Evolutionary conservation across 192 early-diverging fungal genomes (phyloP), one percentile per base, ranked within the genome.

Genomic region (Neocallimastix lanati): DNA sequence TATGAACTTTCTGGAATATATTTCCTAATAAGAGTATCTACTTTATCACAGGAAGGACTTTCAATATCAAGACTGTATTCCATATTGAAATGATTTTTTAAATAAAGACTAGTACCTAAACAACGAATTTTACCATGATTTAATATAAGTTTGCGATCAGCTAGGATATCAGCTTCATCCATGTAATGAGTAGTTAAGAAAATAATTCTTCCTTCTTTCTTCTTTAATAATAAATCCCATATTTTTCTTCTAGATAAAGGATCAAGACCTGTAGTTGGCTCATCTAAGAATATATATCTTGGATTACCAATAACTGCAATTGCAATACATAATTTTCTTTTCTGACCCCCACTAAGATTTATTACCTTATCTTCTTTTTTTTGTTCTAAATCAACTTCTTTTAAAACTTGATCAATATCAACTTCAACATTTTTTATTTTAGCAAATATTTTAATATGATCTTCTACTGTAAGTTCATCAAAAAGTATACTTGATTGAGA

Each of bases 161-260:
- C 50, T n/a, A 67, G 50, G n/a, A 67, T 67, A 67, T 67, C 50
- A 27, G 50, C 50, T 67, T 67, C 50, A 67, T 67, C 50, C 50
- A 67, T 67, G n/a, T 67, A 67, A 67, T 67, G 50, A 9, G 50
- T 67, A 7, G 50, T 67, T 67, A 67, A 67, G 18, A 67, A 67
- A 11, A 67, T 67, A n/a, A 67, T 25, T 67, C 50, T 67, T 67
- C 50, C 50, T 21, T n/a, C 16, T 25, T 67, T 67, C n/a, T 67
- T 67, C 2, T 67, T 67, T 67, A n/a, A 67, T 67, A 79, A 29
- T 18, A 79, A 29, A 28, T 35, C 28, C 78, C 78, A 79, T 29
- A 79, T 18, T 28, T 79, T 79, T 40, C 78, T 40, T 40, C 78
- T 40, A 28, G 38, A 67, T 40, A 79, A 67, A 15, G 78, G 78